phyloP scores from a whole-genome alignment of 257 asterid species.

The Salvia rosmarinus region DNA sequence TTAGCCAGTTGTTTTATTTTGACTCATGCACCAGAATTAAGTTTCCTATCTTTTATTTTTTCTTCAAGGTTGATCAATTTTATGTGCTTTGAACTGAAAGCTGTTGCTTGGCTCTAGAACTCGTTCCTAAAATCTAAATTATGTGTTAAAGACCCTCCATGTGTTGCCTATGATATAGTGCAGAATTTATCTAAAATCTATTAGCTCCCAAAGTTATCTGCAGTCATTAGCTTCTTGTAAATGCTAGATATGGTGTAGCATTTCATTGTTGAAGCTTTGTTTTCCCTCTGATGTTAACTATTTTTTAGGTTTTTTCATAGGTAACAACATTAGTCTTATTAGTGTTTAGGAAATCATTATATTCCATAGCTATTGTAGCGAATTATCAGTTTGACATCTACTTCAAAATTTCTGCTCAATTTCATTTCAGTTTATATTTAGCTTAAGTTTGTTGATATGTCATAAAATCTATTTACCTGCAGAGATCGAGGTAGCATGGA shows the following conservation, averaged over 20 bases:
- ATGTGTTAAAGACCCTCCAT: conserved; percentile 4
- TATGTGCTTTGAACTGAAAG: conserved; percentile 16
- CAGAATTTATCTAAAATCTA: background rate
- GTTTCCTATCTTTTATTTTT: background rate
- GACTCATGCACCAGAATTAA: background rate
- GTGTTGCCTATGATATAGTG: background rate
- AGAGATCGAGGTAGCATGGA: conserved; percentile 97
- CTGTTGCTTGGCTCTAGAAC: background rate
- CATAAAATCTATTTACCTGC: conserved; percentile 36
- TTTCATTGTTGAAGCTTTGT: background rate
- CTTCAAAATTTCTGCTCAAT: background rate
- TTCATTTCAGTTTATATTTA: conserved; percentile 7
- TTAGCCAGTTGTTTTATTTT: conserved; percentile 36
- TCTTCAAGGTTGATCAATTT: background rate
- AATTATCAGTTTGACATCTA: conserved; percentile 1
- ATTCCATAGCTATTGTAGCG: background rate
- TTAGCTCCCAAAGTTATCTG: background rate
- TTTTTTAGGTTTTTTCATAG: background rate
- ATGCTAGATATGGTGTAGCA: conserved; percentile 14
- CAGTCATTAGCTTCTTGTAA: background rate
- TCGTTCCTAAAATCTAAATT: background rate
- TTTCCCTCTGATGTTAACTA: background rate
- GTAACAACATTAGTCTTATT: background rate
- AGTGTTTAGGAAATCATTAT: background rate
- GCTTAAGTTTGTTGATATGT: conserved; percentile 31